Base-by-base conservation (phyloP, 495 filamentous ascomycete genomes). In the Xeromyces bisporus region DNA sequence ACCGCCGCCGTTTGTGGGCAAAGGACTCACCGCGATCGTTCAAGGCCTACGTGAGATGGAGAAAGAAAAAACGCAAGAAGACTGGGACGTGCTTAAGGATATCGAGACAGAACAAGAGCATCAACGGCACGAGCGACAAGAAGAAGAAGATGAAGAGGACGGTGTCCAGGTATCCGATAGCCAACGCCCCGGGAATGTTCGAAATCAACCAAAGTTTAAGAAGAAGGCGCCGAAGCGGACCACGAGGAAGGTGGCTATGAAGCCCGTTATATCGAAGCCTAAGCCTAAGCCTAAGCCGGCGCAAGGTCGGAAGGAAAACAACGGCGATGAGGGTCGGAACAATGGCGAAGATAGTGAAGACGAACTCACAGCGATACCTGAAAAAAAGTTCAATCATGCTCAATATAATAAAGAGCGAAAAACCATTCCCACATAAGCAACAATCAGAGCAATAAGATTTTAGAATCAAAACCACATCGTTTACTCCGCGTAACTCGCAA, bases 171-270 rank as follows among this genome's bases (percentile, higher is more conserved):
- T 75, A 7, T 58, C 67, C n/a, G 76, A 81, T 36, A 79, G 68
- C 39, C 75, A 83, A 36, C 33, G 27, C 16, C 46, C 49, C 0
- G 56, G 43, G 18, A 50, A 64, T 26, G 69, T 68, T 1, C 55
- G 62, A 7, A 64, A 69, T 0, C 42, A 69, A 12, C 71, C 66
- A 29, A 53, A 69, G 2, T 93, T 75, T 60, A 93, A 93, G 60
- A 96, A 96, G 66, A 82, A 77, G 53, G 87, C 87, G 0, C 74
- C 83, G 46, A 96, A 96, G 55, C 67, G 87, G 25, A 83, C 79
- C 20, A 93, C 87, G 2, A 62, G 79, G 30, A 53, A 67, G 23
- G 72, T 78, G n/a, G 78, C 69, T 23, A 87, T 92, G 73, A 71
- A 56, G 45, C 69, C 69, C 0, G 61, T 64, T 8, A 30, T 48